A percentile compares a stretch with the other conserved stretches of the same genome.
Evolutionary conservation across 768 basidiomycete genomes (phyloP).

Genomic region (Trametes gibbosa): DNA sequence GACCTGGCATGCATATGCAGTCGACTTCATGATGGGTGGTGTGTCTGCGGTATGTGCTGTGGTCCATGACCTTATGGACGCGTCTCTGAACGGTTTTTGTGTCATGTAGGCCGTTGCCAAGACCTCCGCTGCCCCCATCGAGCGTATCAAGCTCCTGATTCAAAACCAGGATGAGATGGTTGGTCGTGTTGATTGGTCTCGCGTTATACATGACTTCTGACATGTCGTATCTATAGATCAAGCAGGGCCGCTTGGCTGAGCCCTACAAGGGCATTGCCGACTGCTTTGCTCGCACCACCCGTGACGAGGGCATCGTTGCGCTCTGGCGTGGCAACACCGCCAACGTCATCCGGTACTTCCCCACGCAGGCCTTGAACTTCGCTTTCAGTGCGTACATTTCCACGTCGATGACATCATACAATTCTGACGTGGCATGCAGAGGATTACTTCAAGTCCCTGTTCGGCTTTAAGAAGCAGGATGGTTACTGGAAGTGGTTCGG

Average conservation of each 20-base stretch:
- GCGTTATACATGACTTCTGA: background rate
- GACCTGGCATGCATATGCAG: slow-evolving; percentile 43
- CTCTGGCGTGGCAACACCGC: slow-evolving; percentile 99
- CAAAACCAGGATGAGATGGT: slow-evolving; percentile 99
- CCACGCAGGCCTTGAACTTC: slow-evolving; percentile 99
- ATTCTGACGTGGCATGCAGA: slow-evolving; percentile 45
- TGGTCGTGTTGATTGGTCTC: slow-evolving; percentile 8
- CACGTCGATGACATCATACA: background rate
- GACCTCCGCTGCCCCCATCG: slow-evolving; percentile 98
- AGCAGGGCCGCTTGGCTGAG: slow-evolving; percentile 94
- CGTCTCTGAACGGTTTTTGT: slow-evolving; percentile 23
- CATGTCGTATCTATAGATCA: slow-evolving; percentile 60
- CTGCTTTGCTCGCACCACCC: slow-evolving; percentile 90
- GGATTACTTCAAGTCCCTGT: slow-evolving; percentile 98
- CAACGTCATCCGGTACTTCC: slow-evolving; percentile 99
- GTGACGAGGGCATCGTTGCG: slow-evolving; percentile 91
- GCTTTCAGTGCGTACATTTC: slow-evolving; percentile 85
- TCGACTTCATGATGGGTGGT: slow-evolving; percentile 96
- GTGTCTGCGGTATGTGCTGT: slow-evolving; percentile 72
- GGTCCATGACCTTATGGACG: background rate
- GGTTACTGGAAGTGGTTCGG: slow-evolving; percentile 99
- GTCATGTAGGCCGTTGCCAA: slow-evolving; percentile 86
- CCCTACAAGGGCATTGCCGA: slow-evolving; percentile 97
- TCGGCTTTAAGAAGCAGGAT: slow-evolving; percentile 97
- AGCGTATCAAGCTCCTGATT: slow-evolving; percentile 98